Base-by-base conservation (phyloP, 768 basidiomycete genomes). In the Suillus occidentalis region DNA sequence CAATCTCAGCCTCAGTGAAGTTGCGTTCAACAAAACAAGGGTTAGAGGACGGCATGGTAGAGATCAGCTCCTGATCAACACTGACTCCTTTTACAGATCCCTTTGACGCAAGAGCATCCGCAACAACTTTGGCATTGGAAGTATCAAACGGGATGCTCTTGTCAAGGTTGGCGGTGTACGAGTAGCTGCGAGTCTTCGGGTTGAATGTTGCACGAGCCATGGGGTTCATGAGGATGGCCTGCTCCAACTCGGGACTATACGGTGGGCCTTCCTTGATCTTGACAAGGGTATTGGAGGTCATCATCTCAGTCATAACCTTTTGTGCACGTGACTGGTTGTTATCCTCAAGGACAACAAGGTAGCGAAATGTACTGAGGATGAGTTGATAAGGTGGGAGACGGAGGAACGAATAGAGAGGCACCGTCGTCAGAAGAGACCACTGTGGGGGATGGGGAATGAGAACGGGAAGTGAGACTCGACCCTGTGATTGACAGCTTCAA, bases 181-280 rank as follows among this genome's bases (percentile, higher is more conserved):
- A 86, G 75, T 90, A 97, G 72, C 90, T 91, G 69, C 94, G 90
- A 4, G 89, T 91, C 85, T 96, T 97, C 70, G 84, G 79, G 76
- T 94, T 89, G 72, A 87, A 87, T 20, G 85, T 81, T 1, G 91
- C 89, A n/a, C 97, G 87, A 14, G 95, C 96, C 77, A 95, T 80
- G 0, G 97, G 93, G 84, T 99, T 99, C 74, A 98, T 82, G 47
- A 98, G 84, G 47, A 97, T 93, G 37, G 88, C 84, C 59, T 82
- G 84, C 78, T 99, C 97, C 68, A 97, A 84, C 66, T 99, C 96
- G 60, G 85, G 83, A 57, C 84, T 79, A 80, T 95, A 99, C 20
- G 96, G 95, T 25, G 96, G 94, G 40, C 87, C 84, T 34, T 97
- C 96, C 82, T 98, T 97, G 84, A 98, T 88, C 81, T 91, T 91